Evolutionary conservation across 768 basidiomycete genomes (phyloP), one percentile per base, ranked within the genome.

Genomic region (Leccinellum albellum): DNA sequence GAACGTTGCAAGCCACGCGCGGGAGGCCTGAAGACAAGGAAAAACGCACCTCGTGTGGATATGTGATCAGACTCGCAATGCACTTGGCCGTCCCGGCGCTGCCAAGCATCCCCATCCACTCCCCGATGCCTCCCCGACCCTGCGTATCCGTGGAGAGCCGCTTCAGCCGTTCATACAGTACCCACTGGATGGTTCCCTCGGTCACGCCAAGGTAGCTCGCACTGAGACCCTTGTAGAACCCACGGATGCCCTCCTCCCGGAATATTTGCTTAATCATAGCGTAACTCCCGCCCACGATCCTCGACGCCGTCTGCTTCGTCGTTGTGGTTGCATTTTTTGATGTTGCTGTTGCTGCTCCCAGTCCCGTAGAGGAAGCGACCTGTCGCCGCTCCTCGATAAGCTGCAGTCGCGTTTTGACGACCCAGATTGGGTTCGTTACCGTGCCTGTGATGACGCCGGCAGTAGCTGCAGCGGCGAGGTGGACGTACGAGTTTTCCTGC

Each of bases 351-450:
- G 37, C 10, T n/a, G 5, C 37, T 40, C 35, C 35, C 17, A n/a
- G 29, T 10, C 37, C 50, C 7, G 56, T 9, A 14, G 48, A 7
- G 10, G 64, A 35, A 14, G 57, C 49, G 15, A 56, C 51, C 2
- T 62, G 61, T 24, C 58, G 68, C 2, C 61, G 69, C 33, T 69
- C 67, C 20, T 77, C 72, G 3, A 74, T 75, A 15, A 99, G 83
- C 68, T 99, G 97, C 53, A 99, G 66, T 7, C 96, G 87, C 45
- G 97, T 99, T 73, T 98, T 99, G 59, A 99, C 93, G 48, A 99
- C 97, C 97, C 97, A 99, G 24, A 99, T 96, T 0, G 97, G 97
- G 71, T 99, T 99, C 21, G 97, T 98, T 12, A 85, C 92, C 0
- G 92, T 88, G 5, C 94, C 84, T 0, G 97, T 99, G 31, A 79